phyloP scores from a whole-genome alignment of 1,284 basidiomycete genomes.

The Rhodotorula glutinis region DNA sequence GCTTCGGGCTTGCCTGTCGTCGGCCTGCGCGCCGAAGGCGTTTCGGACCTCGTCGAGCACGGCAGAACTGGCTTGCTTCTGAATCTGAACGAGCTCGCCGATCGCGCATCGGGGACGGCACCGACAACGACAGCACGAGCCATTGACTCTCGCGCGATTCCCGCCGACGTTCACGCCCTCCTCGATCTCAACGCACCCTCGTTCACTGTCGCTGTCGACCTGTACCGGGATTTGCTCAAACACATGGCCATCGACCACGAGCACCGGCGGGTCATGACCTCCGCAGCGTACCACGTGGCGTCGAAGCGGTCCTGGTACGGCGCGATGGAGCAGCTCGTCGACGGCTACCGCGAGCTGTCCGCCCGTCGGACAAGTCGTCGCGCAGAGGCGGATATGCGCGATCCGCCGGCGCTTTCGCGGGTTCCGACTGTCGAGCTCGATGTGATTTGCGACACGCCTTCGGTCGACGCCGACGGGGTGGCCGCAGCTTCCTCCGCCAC shows the following conservation, averaged over 20 bases:
- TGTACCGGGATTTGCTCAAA: conserved; percentile 53
- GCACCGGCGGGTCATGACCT: conserved; percentile 51
- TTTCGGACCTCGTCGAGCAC: conserved; percentile 57
- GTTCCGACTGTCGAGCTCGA: conserved; percentile 33
- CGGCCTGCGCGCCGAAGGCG: conserved; percentile 59
- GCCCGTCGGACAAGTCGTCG: background rate
- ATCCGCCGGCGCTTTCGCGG: background rate
- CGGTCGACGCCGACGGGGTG: background rate
- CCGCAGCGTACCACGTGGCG: conserved; percentile 47
- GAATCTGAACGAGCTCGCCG: conserved; percentile 27
- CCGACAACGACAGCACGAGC: conserved; percentile 1
- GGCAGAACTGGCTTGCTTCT: conserved; percentile 48
- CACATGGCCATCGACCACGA: conserved; percentile 47
- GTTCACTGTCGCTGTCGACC: conserved; percentile 48
- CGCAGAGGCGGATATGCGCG: no score
- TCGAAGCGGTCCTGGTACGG: conserved; percentile 55
- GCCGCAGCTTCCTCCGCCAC: background rate
- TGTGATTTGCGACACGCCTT: conserved; percentile 13
- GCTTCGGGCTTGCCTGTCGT: conserved; percentile 58
- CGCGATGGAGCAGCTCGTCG: conserved; percentile 57
- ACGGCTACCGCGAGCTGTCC: conserved; percentile 53
- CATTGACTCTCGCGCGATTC: conserved; percentile 41
- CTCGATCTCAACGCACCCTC: conserved; percentile 40
- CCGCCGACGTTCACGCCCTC: conserved; percentile 41
- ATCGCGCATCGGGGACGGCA: background rate